Evolutionary conservation across 257 asterid species (phyloP), one percentile per base, ranked within the genome.

Genomic region (Sherardia arvensis): DNA sequence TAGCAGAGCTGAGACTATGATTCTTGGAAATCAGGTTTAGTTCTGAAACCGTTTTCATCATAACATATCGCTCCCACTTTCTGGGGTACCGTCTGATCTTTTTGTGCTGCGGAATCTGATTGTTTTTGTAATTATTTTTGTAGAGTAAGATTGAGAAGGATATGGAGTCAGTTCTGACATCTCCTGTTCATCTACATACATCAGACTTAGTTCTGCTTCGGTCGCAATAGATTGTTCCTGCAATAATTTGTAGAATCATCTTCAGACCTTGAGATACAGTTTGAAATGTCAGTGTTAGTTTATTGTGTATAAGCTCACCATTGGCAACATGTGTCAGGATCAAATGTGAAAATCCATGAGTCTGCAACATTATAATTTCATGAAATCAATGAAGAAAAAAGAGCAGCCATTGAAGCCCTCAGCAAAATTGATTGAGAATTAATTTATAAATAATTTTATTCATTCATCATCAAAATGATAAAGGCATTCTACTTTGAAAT

Each of bases 181-280:
- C 94, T 10, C 96, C 99, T 83, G 67, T 87, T 97, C 90, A 84
- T 14, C 81, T 60, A 61, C 99, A 93, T 20, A 82, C 54, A 40
- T 93, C 99, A 0, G 96, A 67, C 1, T 96, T 73, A 59, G 62
- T 66, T 72, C 90, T 81, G 4, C 78, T 87, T 77, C 97, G 77
- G 26, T 93, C 97, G 34, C 99, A 90, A 38, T 90, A 85, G 43
- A 93, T 71, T 3, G 90, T 83, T 14, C 96, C 99, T 93, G 87
- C 64, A 76, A 29, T 30, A n/a, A 59, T 21, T 28, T 54, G 63
- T 25, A 57, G 68, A 0, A 28, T 15, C 62, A 32, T 59, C 29
- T 76, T 60, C 77, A 32, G n/a, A 48, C n/a, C n/a, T n/a, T n/a
- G n/a, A n/a, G n/a, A 65, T 29, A 27, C 45, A 8, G 23, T 48